A percentile compares a stretch with the other conserved stretches of the same genome.
Evolutionary conservation across 2,329 filamentous ascomycete genomes (phyloP).

Genomic region (Sporothrix sp.): DNA sequence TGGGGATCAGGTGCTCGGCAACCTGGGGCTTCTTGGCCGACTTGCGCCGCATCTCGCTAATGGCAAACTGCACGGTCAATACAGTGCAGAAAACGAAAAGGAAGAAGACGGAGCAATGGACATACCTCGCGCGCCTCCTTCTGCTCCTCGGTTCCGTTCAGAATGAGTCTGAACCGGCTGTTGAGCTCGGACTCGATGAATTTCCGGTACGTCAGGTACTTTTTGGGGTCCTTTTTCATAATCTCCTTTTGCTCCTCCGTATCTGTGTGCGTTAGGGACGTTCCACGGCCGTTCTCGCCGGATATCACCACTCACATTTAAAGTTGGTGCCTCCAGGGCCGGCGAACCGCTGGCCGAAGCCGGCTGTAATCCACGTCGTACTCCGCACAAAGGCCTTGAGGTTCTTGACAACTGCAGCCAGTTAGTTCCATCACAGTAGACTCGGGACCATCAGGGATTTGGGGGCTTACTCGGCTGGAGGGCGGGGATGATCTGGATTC

Average conservation of each 20-base stretch:
- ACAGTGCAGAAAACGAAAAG: too few species aligned
- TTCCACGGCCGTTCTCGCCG: too few species aligned
- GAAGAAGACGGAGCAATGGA: not conserved
- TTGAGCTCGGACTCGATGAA: not conserved
- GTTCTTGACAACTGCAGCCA: too few species aligned
- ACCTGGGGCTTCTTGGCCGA: not conserved
- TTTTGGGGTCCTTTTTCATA: not conserved
- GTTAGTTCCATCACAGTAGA: too few species aligned
- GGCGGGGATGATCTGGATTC: conserved; percentile 22
- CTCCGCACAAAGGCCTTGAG: not conserved
- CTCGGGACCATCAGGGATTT: too few species aligned
- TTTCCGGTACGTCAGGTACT: not conserved
- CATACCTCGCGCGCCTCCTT: conserved; percentile 19
- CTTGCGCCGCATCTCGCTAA: not conserved
- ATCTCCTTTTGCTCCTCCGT: not conserved
- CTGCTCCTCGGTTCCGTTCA: not conserved
- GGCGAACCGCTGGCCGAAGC: not conserved
- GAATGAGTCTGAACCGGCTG: not conserved
- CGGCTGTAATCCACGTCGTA: not conserved
- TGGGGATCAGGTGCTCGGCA: not conserved
- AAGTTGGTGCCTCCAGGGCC: not conserved
- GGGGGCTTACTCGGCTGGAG: conserved; percentile 14
- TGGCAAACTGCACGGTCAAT: too few species aligned
- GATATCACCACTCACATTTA: too few species aligned
- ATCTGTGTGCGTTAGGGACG: not conserved